These are phyloP conservation scores for Rhododendron ferrugineum DNA, from an alignment of 148 eudicot species.

Conservation along the genomic window DNA sequence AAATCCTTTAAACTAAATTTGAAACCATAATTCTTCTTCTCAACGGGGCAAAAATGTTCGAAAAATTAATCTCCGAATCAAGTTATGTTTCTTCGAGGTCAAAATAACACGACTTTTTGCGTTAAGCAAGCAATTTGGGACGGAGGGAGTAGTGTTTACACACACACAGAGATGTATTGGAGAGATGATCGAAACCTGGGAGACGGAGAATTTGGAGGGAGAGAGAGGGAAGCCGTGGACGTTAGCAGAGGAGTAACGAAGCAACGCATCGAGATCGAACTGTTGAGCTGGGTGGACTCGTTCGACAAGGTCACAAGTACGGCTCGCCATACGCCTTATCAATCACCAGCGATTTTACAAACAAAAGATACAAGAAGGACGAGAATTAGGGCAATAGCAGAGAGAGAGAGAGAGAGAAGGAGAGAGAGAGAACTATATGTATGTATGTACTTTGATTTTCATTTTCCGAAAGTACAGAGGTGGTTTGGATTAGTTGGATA, in stretches of 20 bases:
- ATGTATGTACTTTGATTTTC: too few species aligned
- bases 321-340: slow-evolving; percentile 22
- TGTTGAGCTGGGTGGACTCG: slow-evolving; percentile 35
- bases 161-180: not conserved
- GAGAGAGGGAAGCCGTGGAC: slow-evolving; percentile 62
- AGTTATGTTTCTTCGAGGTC: not conserved
- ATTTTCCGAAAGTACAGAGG: too few species aligned
- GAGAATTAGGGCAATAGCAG: not conserved
- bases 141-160: not conserved
- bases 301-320: slow-evolving; percentile 32
- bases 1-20: not conserved
- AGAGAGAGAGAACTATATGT: not conserved
- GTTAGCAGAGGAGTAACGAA: slow-evolving; percentile 52
- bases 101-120: not conserved
- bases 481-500: too few species aligned
- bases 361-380: not conserved
- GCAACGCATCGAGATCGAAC: slow-evolving; percentile 48
- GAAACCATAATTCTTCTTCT: not conserved
- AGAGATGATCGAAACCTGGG: slow-evolving; percentile 38
- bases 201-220: slow-evolving; percentile 50
- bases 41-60: too few species aligned
- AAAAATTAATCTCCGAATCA: not conserved
- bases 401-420: not conserved
- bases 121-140: not conserved
- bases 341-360: not conserved